A percentile compares a stretch with the other conserved stretches of the same genome.
phyloP scores from a whole-genome alignment of 345 rosid genomes.

The Erodium maritimum region DNA sequence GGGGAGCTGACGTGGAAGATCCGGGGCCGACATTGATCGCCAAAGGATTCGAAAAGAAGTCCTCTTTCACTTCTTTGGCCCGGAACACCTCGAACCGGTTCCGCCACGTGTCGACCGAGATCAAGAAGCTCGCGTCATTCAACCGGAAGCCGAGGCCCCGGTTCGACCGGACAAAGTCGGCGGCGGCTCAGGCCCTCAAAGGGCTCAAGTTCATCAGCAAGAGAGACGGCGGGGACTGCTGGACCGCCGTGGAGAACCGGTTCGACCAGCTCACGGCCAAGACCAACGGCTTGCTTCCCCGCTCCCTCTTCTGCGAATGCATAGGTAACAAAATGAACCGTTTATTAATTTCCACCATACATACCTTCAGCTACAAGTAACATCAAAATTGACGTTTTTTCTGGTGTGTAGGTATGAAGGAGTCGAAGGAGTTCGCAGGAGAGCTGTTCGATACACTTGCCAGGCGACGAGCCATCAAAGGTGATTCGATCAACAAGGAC shows the following conservation, averaged over 20 bases:
- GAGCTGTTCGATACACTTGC: conserved; percentile 62
- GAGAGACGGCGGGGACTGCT: conserved; percentile 27
- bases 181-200: conserved; percentile 53
- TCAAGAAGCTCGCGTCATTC: conserved; percentile 40
- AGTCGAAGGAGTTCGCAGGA: conserved; percentile 53
- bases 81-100: too few relatives aligned
- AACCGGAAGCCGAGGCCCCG: conserved; percentile 15
- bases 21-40: conserved; percentile 30
- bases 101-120: conserved; percentile 48
- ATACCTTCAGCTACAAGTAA: not conserved
- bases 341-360: too few relatives aligned
- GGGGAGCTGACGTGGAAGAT: conserved; percentile 21
- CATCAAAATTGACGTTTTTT: not conserved
- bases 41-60: conserved; percentile 22
- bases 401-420: conserved; percentile 57
- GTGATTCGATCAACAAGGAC: conserved; percentile 37
- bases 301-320: conserved; percentile 55
- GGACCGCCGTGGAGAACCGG: conserved; percentile 48
- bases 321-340: conserved; percentile 31
- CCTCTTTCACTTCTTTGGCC: conserved; percentile 26
- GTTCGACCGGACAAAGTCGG: conserved; percentile 46
- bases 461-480: conserved; percentile 38
- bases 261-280: conserved; percentile 42
- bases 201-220: conserved; percentile 54
- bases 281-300: conserved; percentile 38